Percentiles rank a stretch among this genome's conserved stretches.
These are phyloP conservation scores for Naematelia encephala DNA, from an alignment of 768 basidiomycete genomes.

Conservation along the genomic window DNA sequence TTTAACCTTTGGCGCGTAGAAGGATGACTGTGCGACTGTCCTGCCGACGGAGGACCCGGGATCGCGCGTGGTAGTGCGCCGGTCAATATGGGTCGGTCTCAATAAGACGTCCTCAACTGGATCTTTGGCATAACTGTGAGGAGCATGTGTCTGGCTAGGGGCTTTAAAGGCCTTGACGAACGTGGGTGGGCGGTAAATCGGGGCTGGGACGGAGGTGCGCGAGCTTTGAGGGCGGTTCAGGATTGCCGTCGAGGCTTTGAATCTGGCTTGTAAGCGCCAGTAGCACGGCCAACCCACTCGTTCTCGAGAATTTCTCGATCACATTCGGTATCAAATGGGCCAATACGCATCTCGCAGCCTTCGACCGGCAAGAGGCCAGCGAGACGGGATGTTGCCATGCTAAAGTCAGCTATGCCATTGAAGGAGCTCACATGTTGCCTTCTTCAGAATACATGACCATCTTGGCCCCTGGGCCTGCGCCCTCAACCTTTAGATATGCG, in stretches of 20 bases:
- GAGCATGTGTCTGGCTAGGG: conserved; percentile 24
- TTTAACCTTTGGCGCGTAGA: conserved; percentile 31
- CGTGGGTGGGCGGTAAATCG: conserved; percentile 18
- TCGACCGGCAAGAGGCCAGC: conserved; percentile 16
- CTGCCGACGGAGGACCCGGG: conserved; percentile 8
- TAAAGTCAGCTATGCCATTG: conserved; percentile 2
- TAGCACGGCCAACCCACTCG: conserved; percentile 23
- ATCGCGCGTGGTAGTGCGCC: neutral
- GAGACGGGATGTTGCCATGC: conserved; percentile 20
- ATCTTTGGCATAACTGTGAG: too few species aligned
- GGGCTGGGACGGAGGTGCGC: conserved; percentile 7
- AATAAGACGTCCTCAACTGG: too few species aligned
- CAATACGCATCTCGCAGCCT: conserved; percentile 42
- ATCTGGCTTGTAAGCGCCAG: conserved; percentile 15
- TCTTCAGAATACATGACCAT: conserved; percentile 44
- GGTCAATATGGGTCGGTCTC: conserved; percentile 7
- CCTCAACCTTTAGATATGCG: conserved; percentile 35
- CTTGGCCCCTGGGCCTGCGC: conserved; percentile 18
- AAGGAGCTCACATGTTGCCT: conserved; percentile 36
- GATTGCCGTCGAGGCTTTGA: conserved; percentile 22
- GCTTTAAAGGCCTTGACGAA: conserved; percentile 39
- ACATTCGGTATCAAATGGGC: conserved; percentile 28
- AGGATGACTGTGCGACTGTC: conserved; percentile 27
- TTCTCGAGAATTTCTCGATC: conserved; percentile 23
- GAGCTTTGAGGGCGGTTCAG: conserved; percentile 18